Evolutionary conservation across 2,329 filamentous ascomycete genomes (phyloP).

Genomic region (Fusarium brevicatenulatum): DNA sequence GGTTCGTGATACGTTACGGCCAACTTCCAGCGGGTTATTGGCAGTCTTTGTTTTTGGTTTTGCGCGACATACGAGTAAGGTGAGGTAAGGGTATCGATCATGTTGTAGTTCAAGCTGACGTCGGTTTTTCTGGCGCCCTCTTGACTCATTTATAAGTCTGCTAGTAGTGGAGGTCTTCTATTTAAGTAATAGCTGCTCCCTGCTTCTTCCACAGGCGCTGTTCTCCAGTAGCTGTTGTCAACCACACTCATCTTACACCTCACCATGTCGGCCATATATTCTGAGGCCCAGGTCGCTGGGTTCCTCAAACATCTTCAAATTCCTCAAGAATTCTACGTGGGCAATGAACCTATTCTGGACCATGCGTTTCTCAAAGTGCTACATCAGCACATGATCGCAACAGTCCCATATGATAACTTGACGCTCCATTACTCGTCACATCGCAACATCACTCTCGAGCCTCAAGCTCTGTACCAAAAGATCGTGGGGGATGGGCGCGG

Average conservation of each 20-base stretch:
- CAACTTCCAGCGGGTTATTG: constrained; percentile 19
- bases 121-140: constrained; percentile 12
- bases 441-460: constrained; percentile 55
- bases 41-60: constrained; percentile 11
- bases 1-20: constrained; percentile 24
- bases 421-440: constrained; percentile 60
- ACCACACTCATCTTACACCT: background rate
- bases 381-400: constrained; percentile 59
- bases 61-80: constrained; percentile 32
- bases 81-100: constrained; percentile 7
- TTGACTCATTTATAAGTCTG: constrained; percentile 20
- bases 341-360: constrained; percentile 42
- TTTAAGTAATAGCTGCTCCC: background rate
- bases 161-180: background rate
- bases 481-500: constrained; percentile 55
- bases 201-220: background rate
- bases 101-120: constrained; percentile 27
- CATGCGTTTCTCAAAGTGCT: constrained; percentile 51
- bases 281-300: constrained; percentile 44
- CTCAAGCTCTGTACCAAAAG: constrained; percentile 60
- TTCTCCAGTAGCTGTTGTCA: background rate
- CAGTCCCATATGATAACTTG: constrained; percentile 67
- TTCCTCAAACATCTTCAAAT: constrained; percentile 45
- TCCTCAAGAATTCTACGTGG: constrained; percentile 42
- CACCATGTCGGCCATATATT: constrained; percentile 44